Evolutionary conservation across 1,284 basidiomycete genomes (phyloP), one percentile per base, ranked within the genome.

Genomic region (Rhodotorula mucilaginosa): DNA sequence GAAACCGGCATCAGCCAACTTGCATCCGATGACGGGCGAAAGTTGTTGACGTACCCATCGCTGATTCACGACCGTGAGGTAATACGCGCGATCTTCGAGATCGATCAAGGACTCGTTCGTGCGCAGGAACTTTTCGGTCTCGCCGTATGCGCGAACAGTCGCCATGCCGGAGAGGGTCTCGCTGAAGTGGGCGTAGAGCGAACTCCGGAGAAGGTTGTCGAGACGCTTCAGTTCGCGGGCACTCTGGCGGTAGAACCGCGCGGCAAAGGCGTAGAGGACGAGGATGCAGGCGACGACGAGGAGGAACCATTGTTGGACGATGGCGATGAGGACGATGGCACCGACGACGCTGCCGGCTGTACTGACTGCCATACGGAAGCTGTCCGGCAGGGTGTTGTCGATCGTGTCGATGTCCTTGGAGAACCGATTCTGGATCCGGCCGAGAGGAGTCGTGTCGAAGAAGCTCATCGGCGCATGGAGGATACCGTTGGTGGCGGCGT

Each of bases 51-150:
- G 52, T 44, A 58, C 39, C 92, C 92, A 95, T 68, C 92, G 86
- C 86, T 91, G 82, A 80, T 93, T 94, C 19, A 87, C 84, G 31
- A 90, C 86, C 0, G 90, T 93, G 72, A 96, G 81, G 87, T 89
- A 93, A 80, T 95, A 96, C 3, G 93, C 92, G 51, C 91, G 85
- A 79, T 97, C 96, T 82, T 97, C 93, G 59, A 90, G 83, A 77
- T 97, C 90, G 64, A 95, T 86, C n/a, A 88, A 85, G 52, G 87
- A 84, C 76, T 89, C 85, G 78, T 94, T 95, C 69, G 92, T 90
- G 15, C 80, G 79, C 65, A 86, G 81, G 84, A 97, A 96, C 44
- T 77, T 66, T 15, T 74, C 73, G 2, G 76, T 77, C 71, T 81
- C 79, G 57, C 78, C 77, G 66, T 94, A 96, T 0, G 92, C 91